Percentiles rank a stretch among this genome's conserved stretches.
Evolutionary conservation across 805 yeast genomes (phyloP).

Genomic region (Saturnispora hagleri): DNA sequence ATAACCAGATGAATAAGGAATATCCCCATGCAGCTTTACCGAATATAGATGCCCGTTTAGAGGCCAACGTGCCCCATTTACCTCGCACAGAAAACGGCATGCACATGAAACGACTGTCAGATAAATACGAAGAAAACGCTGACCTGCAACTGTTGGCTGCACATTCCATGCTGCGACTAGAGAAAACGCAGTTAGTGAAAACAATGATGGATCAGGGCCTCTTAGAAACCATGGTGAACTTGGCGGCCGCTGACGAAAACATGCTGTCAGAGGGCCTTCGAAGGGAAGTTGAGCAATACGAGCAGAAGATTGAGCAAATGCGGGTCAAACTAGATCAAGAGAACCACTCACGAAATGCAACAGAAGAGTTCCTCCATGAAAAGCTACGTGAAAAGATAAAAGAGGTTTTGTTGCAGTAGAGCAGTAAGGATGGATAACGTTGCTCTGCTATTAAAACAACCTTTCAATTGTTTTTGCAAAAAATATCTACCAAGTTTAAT

Average conservation of each 20-base stretch:
- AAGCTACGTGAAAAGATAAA: constrained; percentile 45
- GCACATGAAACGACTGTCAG: constrained; percentile 1
- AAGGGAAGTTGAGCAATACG: constrained; percentile 21
- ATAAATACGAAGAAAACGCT: constrained; percentile 9
- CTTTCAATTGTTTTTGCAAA: too few relatives aligned
- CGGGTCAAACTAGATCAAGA: constrained; percentile 33
- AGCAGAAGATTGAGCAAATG: constrained; percentile 37
- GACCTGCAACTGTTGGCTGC: constrained; percentile 12
- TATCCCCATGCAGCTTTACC: not conserved
- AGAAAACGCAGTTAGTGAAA: constrained; percentile 3
- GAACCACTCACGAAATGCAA: constrained; percentile 37
- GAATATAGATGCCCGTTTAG: not conserved
- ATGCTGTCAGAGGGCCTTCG: not conserved
- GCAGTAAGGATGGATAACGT: too few relatives aligned
- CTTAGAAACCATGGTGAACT: not conserved
- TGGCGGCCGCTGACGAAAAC: constrained; percentile 2
- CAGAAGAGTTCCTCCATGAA: constrained; percentile 34
- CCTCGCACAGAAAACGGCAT: not conserved
- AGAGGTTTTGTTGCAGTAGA: constrained; percentile 28
- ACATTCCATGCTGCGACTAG: constrained; percentile 11
- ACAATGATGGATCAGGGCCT: not conserved
- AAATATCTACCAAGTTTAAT: too few relatives aligned
- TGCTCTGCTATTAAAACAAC: too few relatives aligned
- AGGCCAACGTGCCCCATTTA: not conserved
- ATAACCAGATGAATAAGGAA: not conserved